Base-by-base conservation (phyloP, 257 asterid species). In the Ligustrum vulgare region DNA sequence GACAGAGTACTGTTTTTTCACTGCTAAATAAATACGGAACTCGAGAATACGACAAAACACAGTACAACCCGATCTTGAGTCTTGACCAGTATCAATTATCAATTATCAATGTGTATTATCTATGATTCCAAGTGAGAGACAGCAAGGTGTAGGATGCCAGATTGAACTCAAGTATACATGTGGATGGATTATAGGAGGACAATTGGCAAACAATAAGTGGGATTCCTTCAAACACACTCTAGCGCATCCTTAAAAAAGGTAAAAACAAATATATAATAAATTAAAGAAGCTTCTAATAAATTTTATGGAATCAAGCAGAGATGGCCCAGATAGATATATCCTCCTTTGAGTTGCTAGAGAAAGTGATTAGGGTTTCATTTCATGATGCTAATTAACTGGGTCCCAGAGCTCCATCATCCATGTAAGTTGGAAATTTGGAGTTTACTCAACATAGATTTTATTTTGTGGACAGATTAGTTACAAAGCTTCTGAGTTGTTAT, bases 221-320 rank as follows among this genome's bases (percentile, higher is more conserved):
- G 81, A 68, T 78, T 68, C 66, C 83, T 82, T 82, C 43, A 75
- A 83, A 36, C 78, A 67, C 77, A 76, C 84, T 71, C 82, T 28
- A 67, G 69, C 60, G 70, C 72, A 78, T 67, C 54, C 63, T 54
- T 43, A 3, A 41, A 49, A 66, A 34, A 72, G n/a, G 63, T 36
- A 6, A 18, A 20, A 49, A 60, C 12, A 25, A 22, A 18, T 32
- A 25, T 67, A 28, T 28, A 28, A 28, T 28, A 36, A 70, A 63
- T 60, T 41, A 51, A 54, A 63, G 41, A 54, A 36, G 51, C 45
- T 70, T 43, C 51, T 34, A 45, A 37, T 12, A 64, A 70, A 63
- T 64, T 15, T 54, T 49, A 70, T 64, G 58, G 39, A 62, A 75
- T 49, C 37, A 60, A 69, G 25, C 67, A 71, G 37, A 33, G 28